Percentiles rank a stretch among this genome's conserved stretches.
Conservation (phyloP, 169 alveolate species). For the Plasmodium billcollinsi region DNA sequence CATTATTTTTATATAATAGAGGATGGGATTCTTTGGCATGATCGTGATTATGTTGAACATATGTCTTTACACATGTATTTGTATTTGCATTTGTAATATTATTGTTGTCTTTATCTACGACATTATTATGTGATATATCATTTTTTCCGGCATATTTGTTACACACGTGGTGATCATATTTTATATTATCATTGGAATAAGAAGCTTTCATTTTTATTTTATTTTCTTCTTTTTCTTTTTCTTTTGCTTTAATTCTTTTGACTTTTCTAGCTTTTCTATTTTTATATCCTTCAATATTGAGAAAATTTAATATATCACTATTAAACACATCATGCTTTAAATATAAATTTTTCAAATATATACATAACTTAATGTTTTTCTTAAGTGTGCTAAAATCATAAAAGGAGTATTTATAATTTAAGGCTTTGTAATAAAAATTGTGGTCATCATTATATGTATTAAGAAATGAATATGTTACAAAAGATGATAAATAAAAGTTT, state of each 20-base stretch:
- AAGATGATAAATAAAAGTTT: constrained; percentile 45
- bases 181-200: too few species aligned
- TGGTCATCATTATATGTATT: constrained; percentile 30
- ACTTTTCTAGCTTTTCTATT: neutral
- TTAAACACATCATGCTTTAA: constrained; percentile 46
- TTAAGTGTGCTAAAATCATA: constrained; percentile 44
- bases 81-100: too few species aligned
- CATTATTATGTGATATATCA: neutral
- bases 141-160: too few species aligned
- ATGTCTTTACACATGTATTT: too few species aligned
- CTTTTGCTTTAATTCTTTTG: neutral
- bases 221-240: neutral
- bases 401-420: constrained; percentile 63
- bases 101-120: neutral
- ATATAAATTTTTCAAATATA: constrained; percentile 52
- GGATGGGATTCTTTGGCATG: too few species aligned
- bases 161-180: too few species aligned
- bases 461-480: constrained; percentile 41
- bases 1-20: too few species aligned
- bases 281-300: constrained; percentile 26
- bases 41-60: too few species aligned
- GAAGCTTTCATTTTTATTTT: neutral
- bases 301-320: constrained; percentile 44
- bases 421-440: constrained; percentile 19
- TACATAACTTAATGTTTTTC: constrained; percentile 56